Evolutionary conservation across 306 rosid species (phyloP).

Genomic region (Spatholobus suberectus): DNA sequence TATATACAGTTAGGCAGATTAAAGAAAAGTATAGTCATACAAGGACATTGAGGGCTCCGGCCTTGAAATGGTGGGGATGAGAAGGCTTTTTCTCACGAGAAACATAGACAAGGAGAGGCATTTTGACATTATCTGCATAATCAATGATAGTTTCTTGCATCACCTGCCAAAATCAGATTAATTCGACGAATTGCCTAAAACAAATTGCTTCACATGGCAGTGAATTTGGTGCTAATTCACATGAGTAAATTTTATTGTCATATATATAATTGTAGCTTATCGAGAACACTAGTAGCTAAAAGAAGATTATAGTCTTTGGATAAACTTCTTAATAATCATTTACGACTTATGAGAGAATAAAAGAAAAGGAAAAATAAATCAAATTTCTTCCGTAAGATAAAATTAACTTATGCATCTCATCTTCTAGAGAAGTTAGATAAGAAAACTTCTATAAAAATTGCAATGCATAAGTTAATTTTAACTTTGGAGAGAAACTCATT

Average conservation of each 20-base stretch:
- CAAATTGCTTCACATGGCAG: neutral
- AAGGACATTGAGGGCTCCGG: conserved; percentile 76
- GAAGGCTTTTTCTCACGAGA: conserved; percentile 63
- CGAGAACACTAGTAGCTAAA: conserved; percentile 19
- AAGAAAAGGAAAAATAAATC: too few species aligned
- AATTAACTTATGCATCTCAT: too few species aligned
- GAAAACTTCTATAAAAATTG: too few species aligned
- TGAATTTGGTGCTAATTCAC: neutral
- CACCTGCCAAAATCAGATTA: conserved; percentile 44
- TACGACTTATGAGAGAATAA: too few species aligned
- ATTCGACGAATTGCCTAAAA: neutral
- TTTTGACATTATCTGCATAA: conserved; percentile 33
- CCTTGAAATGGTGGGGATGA: conserved; percentile 73
- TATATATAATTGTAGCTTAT: neutral
- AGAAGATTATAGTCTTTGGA: too few species aligned
- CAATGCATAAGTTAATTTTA: too few species aligned
- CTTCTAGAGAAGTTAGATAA: too few species aligned
- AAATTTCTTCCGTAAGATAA: too few species aligned
- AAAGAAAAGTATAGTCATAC: conserved; percentile 40
- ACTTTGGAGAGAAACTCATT: too few species aligned
- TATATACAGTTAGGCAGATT: conserved; percentile 10
- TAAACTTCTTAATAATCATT: too few species aligned
- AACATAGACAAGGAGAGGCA: conserved; percentile 71
- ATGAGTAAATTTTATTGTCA: neutral
- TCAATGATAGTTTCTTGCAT: conserved; percentile 36